A percentile compares a stretch with the other conserved stretches of the same genome.
Conservation (phyloP, 2,329 filamentous ascomycete species). For the Penicillium expansum region DNA sequence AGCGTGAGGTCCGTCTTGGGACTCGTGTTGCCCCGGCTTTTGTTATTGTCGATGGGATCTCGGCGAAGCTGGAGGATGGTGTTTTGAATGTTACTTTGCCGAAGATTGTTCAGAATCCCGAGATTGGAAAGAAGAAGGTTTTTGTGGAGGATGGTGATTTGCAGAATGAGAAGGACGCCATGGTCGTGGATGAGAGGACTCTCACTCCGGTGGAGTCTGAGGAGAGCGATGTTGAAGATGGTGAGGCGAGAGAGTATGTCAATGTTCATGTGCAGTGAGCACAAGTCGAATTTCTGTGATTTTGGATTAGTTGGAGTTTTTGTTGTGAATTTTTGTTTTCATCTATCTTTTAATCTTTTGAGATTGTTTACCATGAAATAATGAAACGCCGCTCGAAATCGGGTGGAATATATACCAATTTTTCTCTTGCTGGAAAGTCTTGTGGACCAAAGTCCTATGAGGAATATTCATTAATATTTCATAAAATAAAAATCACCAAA, state of each 20-base stretch:
- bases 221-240: conserved; percentile 14
- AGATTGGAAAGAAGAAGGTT: conserved; percentile 21
- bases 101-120: conserved; percentile 52
- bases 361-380: background rate
- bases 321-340: background rate
- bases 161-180: conserved; percentile 16
- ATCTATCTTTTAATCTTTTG: background rate
- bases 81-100: conserved; percentile 74
- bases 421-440: background rate
- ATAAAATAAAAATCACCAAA: no score
- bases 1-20: conserved; percentile 64
- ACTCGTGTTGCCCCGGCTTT: conserved; percentile 53
- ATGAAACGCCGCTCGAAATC: background rate
- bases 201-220: conserved; percentile 26
- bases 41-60: conserved; percentile 66
- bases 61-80: conserved; percentile 75
- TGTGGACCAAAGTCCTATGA: no score
- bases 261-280: conserved; percentile 24
- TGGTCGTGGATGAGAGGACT: conserved; percentile 24
- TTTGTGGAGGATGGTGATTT: conserved; percentile 17
- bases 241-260: conserved; percentile 25
- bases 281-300: background rate
- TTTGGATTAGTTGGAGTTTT: background rate
- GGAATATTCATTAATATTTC: no score
- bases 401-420: background rate